phyloP scores from a whole-genome alignment of 179 eudicot species.

The Actinidia polygama region DNA sequence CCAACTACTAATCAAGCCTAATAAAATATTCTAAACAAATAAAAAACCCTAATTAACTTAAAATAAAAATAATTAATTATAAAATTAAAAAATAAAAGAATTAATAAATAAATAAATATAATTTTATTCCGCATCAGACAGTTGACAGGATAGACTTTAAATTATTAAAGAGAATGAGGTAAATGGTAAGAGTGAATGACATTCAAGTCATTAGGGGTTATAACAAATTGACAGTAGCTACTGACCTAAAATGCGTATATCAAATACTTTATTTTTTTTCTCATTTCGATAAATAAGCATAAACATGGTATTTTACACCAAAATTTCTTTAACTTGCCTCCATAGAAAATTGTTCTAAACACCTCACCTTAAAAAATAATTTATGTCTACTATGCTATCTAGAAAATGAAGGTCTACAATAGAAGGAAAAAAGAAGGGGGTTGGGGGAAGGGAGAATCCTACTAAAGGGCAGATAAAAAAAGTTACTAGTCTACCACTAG shows the following conservation, averaged over 20 bases:
- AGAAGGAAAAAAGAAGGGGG: background rate
- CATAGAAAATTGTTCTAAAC: no score
- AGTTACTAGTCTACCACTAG: background rate
- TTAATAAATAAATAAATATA: background rate
- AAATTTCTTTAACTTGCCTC: background rate
- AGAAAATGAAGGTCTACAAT: background rate
- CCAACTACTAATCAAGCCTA: no score
- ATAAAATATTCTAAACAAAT: no score
- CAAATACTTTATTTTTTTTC: no score
- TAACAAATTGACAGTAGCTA: background rate
- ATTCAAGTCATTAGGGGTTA: background rate
- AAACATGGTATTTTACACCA: background rate
- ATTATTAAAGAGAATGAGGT: background rate
- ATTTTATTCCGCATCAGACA: background rate
- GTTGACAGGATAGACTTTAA: background rate
- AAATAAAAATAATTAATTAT: no score
- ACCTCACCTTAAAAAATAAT: no score
- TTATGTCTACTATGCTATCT: no score
- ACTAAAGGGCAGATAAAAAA: background rate
- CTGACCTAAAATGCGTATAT: no score
- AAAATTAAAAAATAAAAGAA: no score
- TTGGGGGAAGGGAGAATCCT: no score
- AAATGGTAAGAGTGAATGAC: no score
- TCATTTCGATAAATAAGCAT: background rate
- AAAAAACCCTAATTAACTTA: no score